Evolutionary conservation across 164 flowering plant genomes (phyloP).

Genomic region (Santalum album): DNA sequence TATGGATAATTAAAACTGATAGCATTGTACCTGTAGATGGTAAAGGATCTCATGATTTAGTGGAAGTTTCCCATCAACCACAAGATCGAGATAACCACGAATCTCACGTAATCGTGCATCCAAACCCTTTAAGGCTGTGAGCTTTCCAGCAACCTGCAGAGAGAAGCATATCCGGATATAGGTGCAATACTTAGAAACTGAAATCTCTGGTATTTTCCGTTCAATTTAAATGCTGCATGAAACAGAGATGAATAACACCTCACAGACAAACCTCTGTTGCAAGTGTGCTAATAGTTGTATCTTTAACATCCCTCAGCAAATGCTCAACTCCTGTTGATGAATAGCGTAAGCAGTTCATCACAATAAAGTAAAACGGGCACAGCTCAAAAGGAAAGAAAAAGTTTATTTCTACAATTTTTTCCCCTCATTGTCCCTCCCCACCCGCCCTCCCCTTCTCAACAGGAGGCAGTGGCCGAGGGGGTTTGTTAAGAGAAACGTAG

Average conservation of each 20-base stretch:
- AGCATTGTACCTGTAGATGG: conserved; percentile 65
- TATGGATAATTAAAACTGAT: too few relatives aligned
- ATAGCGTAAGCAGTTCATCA: background rate
- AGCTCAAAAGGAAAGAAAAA: too few relatives aligned
- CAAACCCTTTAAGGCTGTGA: conserved; percentile 83
- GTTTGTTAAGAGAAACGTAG: background rate
- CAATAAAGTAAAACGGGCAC: too few relatives aligned
- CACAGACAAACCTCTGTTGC: conserved; percentile 77
- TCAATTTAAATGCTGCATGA: background rate
- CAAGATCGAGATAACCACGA: conserved; percentile 77
- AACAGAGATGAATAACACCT: background rate
- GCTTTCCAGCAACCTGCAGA: conserved; percentile 87
- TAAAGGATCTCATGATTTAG: conserved; percentile 88
- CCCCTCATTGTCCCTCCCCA: too few relatives aligned
- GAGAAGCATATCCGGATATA: too few relatives aligned
- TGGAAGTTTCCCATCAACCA: conserved; percentile 85
- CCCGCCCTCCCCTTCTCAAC: too few relatives aligned
- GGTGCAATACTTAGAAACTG: too few relatives aligned
- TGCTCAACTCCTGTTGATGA: conserved; percentile 79
- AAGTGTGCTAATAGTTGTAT: conserved; percentile 91
- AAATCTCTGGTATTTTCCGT: too few relatives aligned
- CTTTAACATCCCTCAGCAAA: conserved; percentile 95
- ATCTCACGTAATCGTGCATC: conserved; percentile 87
- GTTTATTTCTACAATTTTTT: too few relatives aligned
- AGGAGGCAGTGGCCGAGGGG: too few relatives aligned